Percentiles rank a stretch among this genome's conserved stretches.
Conservation (phyloP, 768 basidiomycete genomes). For the Pholiota conissans region DNA sequence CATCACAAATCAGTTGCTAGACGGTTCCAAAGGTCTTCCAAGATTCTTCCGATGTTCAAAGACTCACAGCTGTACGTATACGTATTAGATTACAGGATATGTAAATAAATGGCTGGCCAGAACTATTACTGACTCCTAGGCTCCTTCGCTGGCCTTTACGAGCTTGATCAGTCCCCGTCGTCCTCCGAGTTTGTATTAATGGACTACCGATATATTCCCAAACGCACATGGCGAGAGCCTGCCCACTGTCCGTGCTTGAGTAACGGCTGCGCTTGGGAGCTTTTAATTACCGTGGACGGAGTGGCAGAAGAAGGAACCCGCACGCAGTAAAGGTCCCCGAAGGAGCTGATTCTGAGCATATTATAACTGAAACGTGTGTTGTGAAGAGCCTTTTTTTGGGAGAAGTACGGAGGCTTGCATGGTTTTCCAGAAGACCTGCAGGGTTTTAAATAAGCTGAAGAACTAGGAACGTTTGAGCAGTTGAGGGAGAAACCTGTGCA, state of each 20-base stretch:
- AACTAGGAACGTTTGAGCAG: not conserved
- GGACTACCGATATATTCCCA: not conserved
- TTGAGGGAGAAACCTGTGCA: not conserved
- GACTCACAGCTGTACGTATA: not conserved
- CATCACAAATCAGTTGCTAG: slow-evolving; percentile 6
- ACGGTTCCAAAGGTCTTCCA: slow-evolving; percentile 5
- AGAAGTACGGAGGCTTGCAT: too few species aligned
- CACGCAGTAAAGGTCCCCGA: too few species aligned
- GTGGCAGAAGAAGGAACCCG: not conserved
- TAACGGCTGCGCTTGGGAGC: not conserved
- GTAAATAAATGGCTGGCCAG: not conserved
- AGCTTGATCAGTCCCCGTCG: not conserved
- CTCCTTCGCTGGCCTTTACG: not conserved
- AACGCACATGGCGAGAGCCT: not conserved
- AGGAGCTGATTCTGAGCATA: not conserved
- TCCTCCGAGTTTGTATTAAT: not conserved
- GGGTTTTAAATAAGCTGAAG: not conserved
- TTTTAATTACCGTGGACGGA: not conserved
- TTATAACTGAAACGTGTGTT: not conserved
- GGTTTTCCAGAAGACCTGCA: too few species aligned
- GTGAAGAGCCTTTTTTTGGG: not conserved
- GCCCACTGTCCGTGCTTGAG: not conserved
- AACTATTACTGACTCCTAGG: not conserved
- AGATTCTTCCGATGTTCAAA: slow-evolving; percentile 7
- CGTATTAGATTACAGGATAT: not conserved